Evolutionary conservation across 1,284 basidiomycete species (phyloP), one percentile per base, ranked within the genome.

Genomic region (Phaffia rhodozyma): DNA sequence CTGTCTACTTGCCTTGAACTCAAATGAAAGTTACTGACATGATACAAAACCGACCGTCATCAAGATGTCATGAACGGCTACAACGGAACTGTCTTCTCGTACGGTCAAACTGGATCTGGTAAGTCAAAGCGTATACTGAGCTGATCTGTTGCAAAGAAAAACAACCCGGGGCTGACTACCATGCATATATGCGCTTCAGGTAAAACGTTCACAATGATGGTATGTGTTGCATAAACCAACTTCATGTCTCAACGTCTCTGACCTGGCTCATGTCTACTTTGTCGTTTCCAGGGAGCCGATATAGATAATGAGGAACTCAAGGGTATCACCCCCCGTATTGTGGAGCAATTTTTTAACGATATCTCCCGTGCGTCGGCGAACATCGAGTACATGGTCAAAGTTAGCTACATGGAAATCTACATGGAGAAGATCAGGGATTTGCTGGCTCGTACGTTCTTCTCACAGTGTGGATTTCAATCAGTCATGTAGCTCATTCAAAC

Each of bases 401-500:
- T 98, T 62, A 97, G 92, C 48, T 99, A 98, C 76, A 97, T 99
- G 92, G 96, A 99, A 76, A 98, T 99, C 69, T 99, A 99, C 78
- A 83, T 98, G 73, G 96, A 99, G 78, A 84, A 86, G 69, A 93
- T 99, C 71, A 84, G 94, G 65, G 96, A 99, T 81, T 77, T 99
- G 66, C 82, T 99, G 63, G 88, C 92, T 65, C 96, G 93, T 97
- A 76, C 75, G 91, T 82, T 5, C 5, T 49, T 34, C 6, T n/a
- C 48, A 57, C 51, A 3, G 20, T 52, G 23, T 60, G 48, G 13
- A 16, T 20, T 6, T 23, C 13, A 43, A 11, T 11, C 38, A 11
- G 1, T 57, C 23, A 20, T 52, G 7, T 54, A 23, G 3, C 27
- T 47, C 18, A 34, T 55, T 58, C 13, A 47, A 13, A 47, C 27